Base-by-base conservation (phyloP, 345 rosid genomes). In the Litchi chinensis region DNA sequence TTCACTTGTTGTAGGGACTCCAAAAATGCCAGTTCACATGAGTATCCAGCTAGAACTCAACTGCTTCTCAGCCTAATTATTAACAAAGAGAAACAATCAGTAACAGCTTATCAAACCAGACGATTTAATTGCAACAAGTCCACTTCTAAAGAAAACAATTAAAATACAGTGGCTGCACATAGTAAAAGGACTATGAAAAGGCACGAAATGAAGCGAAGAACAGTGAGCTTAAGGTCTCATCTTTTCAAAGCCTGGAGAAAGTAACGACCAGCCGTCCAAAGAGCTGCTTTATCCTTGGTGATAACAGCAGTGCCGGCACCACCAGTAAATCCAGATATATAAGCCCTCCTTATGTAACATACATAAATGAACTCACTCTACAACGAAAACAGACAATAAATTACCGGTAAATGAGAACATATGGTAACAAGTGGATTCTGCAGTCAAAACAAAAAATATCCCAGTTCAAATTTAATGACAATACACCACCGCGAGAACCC, bases 321-420 rank as follows among this genome's bases (percentile, higher is more conserved):
- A 71, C 99, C 99, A 0, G 95, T 91, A 86, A 95, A 95, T 10
- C 97, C 97, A 44, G 98, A 95, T 82, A 92, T 79, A 62, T 87
- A 91, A 28, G 90, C 88, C 80, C 99, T 93, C 84, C 99, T 86
- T 79, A 87, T 91, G 64, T 89, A 95, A 78, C 98, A 93, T 73
- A 93, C 98, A n/a, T 97, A 98, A 39, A 95, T 95, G 86, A 93
- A 95, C 82, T 95, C 99, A 80, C 99, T 95, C 99, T 95, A 73
- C 19, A 80, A 71, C 62, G 83, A 79, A 66, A 73, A 77, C 1
- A 5, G 11, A 81, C 76, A 22, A 26, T 40, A 13, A 52, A 71
- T 44, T 66, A 82, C 18, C 57, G 13, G 57, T 52, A 52, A 52
- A 52, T 13, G 57, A 52, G 57, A 15, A 52, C 32, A 28, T 52